Conservation (phyloP, 2,329 filamentous ascomycete genomes). For the Trichoderma aggressivum region DNA sequence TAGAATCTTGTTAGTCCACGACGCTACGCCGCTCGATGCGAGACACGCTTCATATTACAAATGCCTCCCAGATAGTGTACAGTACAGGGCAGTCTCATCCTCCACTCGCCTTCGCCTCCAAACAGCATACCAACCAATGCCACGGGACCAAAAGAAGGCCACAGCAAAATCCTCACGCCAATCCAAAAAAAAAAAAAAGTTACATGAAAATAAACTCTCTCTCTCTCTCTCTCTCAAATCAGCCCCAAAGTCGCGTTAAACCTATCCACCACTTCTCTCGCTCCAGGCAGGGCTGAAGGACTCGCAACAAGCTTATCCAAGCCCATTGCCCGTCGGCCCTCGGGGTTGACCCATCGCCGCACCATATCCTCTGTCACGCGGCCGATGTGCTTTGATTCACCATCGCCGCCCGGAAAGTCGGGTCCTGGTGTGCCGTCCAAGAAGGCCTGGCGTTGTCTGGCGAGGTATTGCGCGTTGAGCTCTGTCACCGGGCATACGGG, state of each 20-base stretch:
- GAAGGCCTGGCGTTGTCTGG: constrained; percentile 68
- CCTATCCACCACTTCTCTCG: constrained; percentile 34
- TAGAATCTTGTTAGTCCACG: background rate
- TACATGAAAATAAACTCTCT: background rate
- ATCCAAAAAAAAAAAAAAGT: background rate
- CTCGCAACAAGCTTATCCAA: constrained; percentile 37
- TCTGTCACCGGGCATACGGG: constrained; percentile 79
- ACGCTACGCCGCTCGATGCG: background rate
- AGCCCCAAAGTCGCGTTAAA: constrained; percentile 45
- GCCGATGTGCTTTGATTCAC: constrained; percentile 56
- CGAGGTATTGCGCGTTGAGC: constrained; percentile 68
- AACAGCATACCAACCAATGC: background rate
- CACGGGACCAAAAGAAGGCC: background rate
- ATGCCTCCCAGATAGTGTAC: background rate
- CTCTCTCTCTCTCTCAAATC: constrained; percentile 26
- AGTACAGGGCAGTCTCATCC: background rate
- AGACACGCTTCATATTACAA: background rate
- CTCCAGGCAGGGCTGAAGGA: constrained; percentile 32
- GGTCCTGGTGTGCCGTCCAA: constrained; percentile 62
- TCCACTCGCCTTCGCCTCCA: background rate
- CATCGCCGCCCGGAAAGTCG: constrained; percentile 69
- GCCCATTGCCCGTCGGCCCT: constrained; percentile 44
- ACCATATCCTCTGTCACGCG: constrained; percentile 43
- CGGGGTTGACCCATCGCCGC: constrained; percentile 29
- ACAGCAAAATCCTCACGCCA: background rate